phyloP scores from a whole-genome alignment of 75 land plant genomes.

The Sequoia sempervirens region DNA sequence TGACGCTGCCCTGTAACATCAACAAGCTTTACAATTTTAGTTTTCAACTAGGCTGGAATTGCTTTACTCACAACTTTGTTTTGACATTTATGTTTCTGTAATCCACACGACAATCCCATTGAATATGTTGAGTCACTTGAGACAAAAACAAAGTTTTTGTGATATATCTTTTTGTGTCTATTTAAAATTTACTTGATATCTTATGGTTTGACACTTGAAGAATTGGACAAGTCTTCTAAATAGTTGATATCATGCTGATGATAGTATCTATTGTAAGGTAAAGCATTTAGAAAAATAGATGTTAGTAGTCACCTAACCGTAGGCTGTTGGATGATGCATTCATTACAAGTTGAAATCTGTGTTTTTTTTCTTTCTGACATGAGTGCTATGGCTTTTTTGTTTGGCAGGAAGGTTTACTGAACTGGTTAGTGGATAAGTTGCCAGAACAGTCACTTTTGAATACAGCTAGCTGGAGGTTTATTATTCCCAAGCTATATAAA shows the following conservation, averaged over 20 bases:
- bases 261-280: neutral
- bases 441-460: slow-evolving; percentile 76
- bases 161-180: neutral
- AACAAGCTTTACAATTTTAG: neutral
- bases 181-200: slow-evolving; percentile 1
- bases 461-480: slow-evolving; percentile 69
- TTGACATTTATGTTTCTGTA: neutral
- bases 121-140: neutral
- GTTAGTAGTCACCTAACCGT: neutral
- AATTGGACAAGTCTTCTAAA: neutral
- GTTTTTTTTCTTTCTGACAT: neutral
- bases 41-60: neutral
- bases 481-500: slow-evolving; percentile 81
- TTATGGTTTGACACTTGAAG: slow-evolving; percentile 1
- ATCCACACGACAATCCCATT: neutral
- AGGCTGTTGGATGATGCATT: neutral
- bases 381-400: neutral
- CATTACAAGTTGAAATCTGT: slow-evolving; percentile 1
- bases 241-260: neutral
- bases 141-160: neutral
- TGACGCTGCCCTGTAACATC: too few relatives aligned
- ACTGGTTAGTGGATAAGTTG: slow-evolving; percentile 64
- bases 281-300: neutral
- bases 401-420: slow-evolving; percentile 58
- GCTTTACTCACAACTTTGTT: neutral